Evolutionary conservation across 306 rosid species (phyloP).

Genomic region (Betula pendula): DNA sequence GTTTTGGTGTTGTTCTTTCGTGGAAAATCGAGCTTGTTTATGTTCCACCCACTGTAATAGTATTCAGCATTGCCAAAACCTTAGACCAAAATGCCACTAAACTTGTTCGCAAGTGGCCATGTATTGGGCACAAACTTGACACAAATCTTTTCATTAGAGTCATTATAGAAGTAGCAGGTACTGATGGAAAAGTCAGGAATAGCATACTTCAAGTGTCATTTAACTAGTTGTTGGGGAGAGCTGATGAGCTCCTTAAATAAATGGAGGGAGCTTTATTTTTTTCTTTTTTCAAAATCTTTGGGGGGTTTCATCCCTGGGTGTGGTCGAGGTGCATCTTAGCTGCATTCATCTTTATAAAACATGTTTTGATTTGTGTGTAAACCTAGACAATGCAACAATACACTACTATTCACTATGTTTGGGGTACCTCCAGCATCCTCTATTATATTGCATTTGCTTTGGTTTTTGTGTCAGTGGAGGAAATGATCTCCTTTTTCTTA

Average conservation of each 20-base stretch:
- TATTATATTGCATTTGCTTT: neutral
- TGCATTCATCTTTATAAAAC: no score
- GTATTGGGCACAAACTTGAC: constrained; percentile 43
- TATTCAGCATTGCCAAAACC: constrained; percentile 39
- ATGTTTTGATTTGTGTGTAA: no score
- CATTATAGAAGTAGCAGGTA: constrained; percentile 23
- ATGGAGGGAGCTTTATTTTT: no score
- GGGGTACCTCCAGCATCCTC: neutral
- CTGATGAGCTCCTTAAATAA: constrained; percentile 29
- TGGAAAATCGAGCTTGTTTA: constrained; percentile 62
- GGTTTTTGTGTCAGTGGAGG: neutral
- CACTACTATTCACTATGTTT: no score
- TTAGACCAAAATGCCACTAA: constrained; percentile 49
- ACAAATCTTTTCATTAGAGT: constrained; percentile 53
- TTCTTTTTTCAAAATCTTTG: no score
- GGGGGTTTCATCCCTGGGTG: no score
- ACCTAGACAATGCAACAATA: no score
- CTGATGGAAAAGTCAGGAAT: neutral
- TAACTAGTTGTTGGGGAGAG: constrained; percentile 46
- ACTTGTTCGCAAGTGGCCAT: constrained; percentile 53
- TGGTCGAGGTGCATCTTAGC: no score
- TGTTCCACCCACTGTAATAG: constrained; percentile 60
- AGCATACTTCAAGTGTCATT: constrained; percentile 30
- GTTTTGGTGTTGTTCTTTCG: constrained; percentile 56
- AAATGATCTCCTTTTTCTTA: neutral